phyloP scores from a whole-genome alignment of 169 alveolate species.

The Theileria parva region DNA sequence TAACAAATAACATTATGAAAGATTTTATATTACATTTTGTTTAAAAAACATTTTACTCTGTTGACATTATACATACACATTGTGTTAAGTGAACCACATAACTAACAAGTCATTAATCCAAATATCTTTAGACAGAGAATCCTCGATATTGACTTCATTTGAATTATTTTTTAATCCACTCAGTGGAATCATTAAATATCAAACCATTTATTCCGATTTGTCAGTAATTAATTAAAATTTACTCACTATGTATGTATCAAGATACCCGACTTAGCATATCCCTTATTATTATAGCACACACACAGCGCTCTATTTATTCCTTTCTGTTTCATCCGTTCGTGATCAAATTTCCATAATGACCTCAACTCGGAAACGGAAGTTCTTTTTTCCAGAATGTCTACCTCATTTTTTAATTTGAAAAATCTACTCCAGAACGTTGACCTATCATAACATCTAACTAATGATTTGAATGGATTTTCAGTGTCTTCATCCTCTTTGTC shows the following conservation, averaged over 20 bases:
- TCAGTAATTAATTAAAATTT: no score
- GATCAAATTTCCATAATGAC: slow-evolving; percentile 44
- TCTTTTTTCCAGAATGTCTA: not conserved
- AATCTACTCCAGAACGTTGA: slow-evolving; percentile 2
- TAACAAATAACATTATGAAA: not conserved
- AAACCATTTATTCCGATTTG: no score
- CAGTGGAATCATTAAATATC: no score
- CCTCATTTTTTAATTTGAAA: not conserved
- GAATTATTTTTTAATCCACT: no score
- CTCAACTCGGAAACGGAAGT: slow-evolving; percentile 31
- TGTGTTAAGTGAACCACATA: slow-evolving; percentile 7
- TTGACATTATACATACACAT: not conserved
- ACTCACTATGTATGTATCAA: not conserved
- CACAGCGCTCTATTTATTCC: slow-evolving; percentile 8
- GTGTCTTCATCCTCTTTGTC: not conserved
- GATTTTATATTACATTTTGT: not conserved
- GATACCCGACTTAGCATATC: slow-evolving; percentile 6
- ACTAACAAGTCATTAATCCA: not conserved
- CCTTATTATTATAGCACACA: slow-evolving; percentile 14
- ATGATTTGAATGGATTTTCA: slow-evolving; percentile 35
- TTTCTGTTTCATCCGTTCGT: not conserved
- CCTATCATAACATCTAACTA: slow-evolving; percentile 35
- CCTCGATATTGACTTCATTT: no score
- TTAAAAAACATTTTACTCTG: not conserved
- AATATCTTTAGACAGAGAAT: no score